phyloP scores from a whole-genome alignment of 495 filamentous ascomycete species.

The Coniosporium apollinis region DNA sequence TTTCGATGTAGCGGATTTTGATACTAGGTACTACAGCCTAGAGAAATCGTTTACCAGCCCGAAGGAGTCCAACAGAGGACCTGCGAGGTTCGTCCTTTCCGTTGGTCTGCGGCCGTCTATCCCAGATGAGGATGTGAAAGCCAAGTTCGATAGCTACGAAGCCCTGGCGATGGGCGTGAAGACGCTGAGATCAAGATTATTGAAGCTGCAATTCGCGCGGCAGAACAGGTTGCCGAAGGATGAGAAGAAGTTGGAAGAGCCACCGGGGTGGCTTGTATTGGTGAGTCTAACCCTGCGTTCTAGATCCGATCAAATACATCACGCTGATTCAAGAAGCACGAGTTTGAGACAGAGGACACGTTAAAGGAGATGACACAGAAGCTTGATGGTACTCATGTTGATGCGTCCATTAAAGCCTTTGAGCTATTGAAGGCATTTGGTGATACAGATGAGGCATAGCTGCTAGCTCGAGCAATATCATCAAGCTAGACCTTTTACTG shows the following conservation, averaged over 20 bases:
- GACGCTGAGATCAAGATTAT: conserved; percentile 8
- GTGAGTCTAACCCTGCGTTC: no score
- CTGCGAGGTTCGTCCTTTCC: conserved; percentile 8
- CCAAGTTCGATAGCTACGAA: conserved; percentile 11
- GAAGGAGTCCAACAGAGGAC: conserved; percentile 4
- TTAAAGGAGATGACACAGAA: no score
- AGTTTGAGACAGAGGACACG: no score
- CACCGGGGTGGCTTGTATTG: conserved; percentile 4
- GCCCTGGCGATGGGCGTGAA: conserved; percentile 9
- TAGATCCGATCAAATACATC: no score
- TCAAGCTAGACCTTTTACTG: no score
- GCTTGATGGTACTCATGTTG: no score
- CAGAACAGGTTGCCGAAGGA: conserved; percentile 7
- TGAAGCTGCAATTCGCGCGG: conserved; percentile 9
- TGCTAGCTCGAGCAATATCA: no score
- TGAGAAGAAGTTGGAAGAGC: conserved; percentile 6
- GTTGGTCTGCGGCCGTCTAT: conserved; percentile 11
- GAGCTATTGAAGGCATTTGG: no score
- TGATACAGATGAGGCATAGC: no score
- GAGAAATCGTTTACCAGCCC: conserved; percentile 5
- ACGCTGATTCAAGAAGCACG: no score
- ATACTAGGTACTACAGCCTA: conserved; percentile 12
- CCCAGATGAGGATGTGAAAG: conserved; percentile 10
- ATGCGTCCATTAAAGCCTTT: no score
- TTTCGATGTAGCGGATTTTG: conserved; percentile 14